Conservation (phyloP, 2,329 filamentous ascomycete species). For the Nothophoma quercina region DNA sequence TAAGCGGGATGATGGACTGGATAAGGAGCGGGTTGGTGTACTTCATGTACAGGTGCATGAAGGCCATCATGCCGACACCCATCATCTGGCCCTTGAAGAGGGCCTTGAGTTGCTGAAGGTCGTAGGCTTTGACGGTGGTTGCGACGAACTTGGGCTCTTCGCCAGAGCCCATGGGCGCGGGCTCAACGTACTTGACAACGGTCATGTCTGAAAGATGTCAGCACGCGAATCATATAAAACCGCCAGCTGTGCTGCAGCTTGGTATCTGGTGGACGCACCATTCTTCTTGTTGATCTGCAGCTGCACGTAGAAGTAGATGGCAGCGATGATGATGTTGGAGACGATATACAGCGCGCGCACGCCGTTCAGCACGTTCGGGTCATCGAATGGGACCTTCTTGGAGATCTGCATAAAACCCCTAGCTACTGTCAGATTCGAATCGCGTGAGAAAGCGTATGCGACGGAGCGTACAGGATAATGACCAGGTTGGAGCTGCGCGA, state of each 20-base stretch:
- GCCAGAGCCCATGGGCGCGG: constrained; percentile 86
- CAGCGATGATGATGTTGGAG: constrained; percentile 83
- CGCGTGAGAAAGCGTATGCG: constrained; percentile 1
- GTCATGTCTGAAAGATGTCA: constrained; percentile 75
- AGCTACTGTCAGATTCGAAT: constrained; percentile 2
- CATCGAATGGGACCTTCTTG: constrained; percentile 94
- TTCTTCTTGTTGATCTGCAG: constrained; percentile 93
- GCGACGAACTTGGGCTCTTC: constrained; percentile 97
- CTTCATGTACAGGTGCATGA: constrained; percentile 99
- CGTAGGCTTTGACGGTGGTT: constrained; percentile 96
- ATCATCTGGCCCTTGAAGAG: constrained; percentile 92
- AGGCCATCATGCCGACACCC: constrained; percentile 96
- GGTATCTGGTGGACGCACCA: constrained; percentile 67
- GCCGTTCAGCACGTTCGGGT: constrained; percentile 73
- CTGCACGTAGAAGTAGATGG: constrained; percentile 86
- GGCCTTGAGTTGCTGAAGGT: constrained; percentile 81
- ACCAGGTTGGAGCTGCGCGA: constrained; percentile 46
- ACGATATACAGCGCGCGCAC: constrained; percentile 71
- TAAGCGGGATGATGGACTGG: constrained; percentile 97
- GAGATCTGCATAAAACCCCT: constrained; percentile 92
- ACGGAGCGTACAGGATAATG: constrained; percentile 41
- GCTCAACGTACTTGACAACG: constrained; percentile 98
- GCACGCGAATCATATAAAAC: neutral
- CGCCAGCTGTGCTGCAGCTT: neutral
- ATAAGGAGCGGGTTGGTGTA: constrained; percentile 99